Base-by-base conservation (phyloP, 768 basidiomycete species). In the Psilocybe tampanensis region DNA sequence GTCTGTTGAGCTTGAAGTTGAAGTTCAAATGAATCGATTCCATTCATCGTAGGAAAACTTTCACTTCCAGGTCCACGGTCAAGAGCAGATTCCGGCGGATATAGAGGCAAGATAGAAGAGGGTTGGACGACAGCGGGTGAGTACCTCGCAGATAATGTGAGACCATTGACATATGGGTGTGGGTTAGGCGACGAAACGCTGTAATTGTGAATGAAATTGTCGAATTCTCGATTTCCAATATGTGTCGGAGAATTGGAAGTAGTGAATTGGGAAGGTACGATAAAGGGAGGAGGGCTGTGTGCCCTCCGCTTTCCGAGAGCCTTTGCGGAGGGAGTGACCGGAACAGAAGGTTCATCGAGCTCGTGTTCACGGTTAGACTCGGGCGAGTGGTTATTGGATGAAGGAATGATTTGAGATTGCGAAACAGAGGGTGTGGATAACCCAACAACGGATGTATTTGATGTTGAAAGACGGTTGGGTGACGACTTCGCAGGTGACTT, bases 241-340 rank as follows among this genome's bases (percentile, higher is more conserved):
- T n/a, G 13, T 12, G 19, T 43, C 23, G 26, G 17, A 8, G 41
- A 9, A 15, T 32, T 8, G 15, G 32, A 19, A 13, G 17, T 15
- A 3, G 23, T 3, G 32, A 15, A 12, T 18, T 29, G 41, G 9
- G 22, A 19, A 5, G 15, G 52, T n/a, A 26, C 18, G n/a, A 6
- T 13, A 26, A 54, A 15, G 43, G 29, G 42, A 54, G 19, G 51
- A 39, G 63, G 56, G 32, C 56, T 63, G 19, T 52, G 32, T 8
- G 68, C 72, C 44, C 66, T 65, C 17, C 69, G 70, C 50, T 75
- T 74, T 7, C 72, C 72, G 8, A 71, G 56, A 8, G 70, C 70
- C 47, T 75, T 74, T 22, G 69, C 72, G 0, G 72, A 73, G 22
- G 68, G 72, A 29, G 43, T 47, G 7, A 26, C 17, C 32, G 44